Evolutionary conservation across 495 filamentous ascomycete species (phyloP), one percentile per base, ranked within the genome.

Genomic region (Hypoxylon fuscum): DNA sequence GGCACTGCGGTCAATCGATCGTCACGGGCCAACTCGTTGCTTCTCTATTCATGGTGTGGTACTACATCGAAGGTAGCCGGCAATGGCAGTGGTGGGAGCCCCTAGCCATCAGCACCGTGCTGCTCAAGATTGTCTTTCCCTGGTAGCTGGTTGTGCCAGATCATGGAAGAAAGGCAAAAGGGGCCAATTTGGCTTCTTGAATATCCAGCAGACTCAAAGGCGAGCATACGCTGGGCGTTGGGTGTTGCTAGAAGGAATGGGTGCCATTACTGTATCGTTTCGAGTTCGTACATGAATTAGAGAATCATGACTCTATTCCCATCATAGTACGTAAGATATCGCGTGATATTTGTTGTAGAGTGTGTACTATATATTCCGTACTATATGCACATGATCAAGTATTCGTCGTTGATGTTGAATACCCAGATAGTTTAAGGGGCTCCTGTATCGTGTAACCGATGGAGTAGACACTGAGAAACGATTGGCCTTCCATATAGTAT

Each of bases 71-170:
- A 21, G 48, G 22, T 1, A 57, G 58, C 20, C 25, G 12, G 44
- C 11, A 17, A 2, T 67, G 58, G 64, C 21, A 34, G 5, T 67
- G 64, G 64, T 67, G 43, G 64, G 64, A 67, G 47, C 53, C 59
- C 2, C 44, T 67, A 10, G 64, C 48, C 11, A 29, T 67, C 27
- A 58, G 47, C 29, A 44, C 34, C 8, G 64, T 67, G 5, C 12
- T 67, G 45, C 38, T 67, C 32, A 67, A 62, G 64, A 58, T 67
- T 12, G 58, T 67, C 9, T 62, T 67, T 42, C 64, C 64, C 21
- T 62, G 64, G 64, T 66, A 57, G 29, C 10, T 18, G 29, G 20
- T 9, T 5, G 17, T 1, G 8, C 20, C 17, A 12, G 21, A 18
- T 27, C 21, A 22, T 40, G 11, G 11, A 14, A 27, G 15, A 8